Evolutionary conservation across 2,329 filamentous ascomycete genomes (phyloP).

Genomic region (Grosmannia serpens): DNA sequence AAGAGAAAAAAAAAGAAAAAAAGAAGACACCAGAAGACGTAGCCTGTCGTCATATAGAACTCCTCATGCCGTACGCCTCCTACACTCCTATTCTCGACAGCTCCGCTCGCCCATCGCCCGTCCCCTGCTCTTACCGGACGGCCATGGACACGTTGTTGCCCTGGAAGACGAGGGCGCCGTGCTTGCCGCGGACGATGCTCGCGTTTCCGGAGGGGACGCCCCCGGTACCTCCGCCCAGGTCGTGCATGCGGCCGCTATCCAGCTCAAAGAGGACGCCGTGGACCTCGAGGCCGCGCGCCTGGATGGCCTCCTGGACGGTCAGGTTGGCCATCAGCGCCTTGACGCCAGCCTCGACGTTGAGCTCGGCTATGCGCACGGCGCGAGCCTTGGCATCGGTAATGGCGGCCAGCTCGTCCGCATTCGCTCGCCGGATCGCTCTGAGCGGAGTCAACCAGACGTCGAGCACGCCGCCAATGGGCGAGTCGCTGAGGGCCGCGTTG

Average conservation of each 20-base stretch:
- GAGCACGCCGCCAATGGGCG: conserved; percentile 38
- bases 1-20: not conserved
- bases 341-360: conserved; percentile 64
- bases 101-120: not conserved
- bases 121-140: not conserved
- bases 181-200: conserved; percentile 33
- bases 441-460: conserved; percentile 45
- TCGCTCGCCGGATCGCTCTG: conserved; percentile 27
- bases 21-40: not conserved
- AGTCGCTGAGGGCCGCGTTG: conserved; percentile 40
- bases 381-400: conserved; percentile 43
- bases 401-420: conserved; percentile 44
- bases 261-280: conserved; percentile 70
- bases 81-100: not conserved
- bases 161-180: conserved; percentile 39
- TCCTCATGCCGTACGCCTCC: not conserved
- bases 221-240: conserved; percentile 34
- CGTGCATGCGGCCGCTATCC: conserved; percentile 32
- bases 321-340: conserved; percentile 57
- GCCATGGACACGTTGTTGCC: conserved; percentile 22
- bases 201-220: conserved; percentile 13
- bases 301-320: conserved; percentile 57
- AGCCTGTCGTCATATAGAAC: not conserved
- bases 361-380: conserved; percentile 54
- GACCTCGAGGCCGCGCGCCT: conserved; percentile 58